phyloP scores from a whole-genome alignment of 2,329 filamentous ascomycete species.

The Didymella segeticola region DNA sequence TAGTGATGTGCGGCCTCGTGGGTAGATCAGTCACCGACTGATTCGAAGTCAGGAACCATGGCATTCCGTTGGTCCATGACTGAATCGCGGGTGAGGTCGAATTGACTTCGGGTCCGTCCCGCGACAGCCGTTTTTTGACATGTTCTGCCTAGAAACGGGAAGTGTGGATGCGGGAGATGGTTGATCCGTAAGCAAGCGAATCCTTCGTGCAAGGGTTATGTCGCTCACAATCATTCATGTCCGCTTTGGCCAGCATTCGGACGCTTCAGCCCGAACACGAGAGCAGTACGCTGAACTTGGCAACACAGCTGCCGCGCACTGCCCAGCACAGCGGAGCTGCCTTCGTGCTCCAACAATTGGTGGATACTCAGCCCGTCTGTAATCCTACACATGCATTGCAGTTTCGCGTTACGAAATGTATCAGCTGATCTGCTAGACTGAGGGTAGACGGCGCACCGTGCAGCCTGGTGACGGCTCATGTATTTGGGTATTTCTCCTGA shows the following conservation, averaged over 20 bases:
- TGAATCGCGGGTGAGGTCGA: neutral
- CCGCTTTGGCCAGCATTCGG: conserved; percentile 5
- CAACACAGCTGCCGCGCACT: neutral
- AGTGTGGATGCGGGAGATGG: neutral
- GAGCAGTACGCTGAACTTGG: neutral
- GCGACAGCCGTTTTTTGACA: conserved; percentile 13
- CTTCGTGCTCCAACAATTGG: neutral
- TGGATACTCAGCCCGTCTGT: neutral
- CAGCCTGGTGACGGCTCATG: neutral
- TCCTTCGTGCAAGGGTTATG: conserved; percentile 3
- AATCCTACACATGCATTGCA: conserved; percentile 8
- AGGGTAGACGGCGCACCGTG: conserved; percentile 3
- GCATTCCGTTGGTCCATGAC: conserved; percentile 2
- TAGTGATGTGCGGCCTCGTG: neutral
- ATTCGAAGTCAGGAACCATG: neutral
- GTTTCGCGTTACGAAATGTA: neutral
- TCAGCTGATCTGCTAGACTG: neutral
- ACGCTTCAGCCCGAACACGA: neutral
- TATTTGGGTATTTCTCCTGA: conserved; percentile 11
- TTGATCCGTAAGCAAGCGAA: conserved; percentile 7
- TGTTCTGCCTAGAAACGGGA: neutral
- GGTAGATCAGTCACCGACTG: neutral
- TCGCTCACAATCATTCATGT: conserved; percentile 8
- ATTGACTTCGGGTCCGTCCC: neutral
- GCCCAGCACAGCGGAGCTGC: conserved; percentile 3